Base-by-base conservation (phyloP, 1,284 basidiomycete species). In the Ustilago curta region DNA sequence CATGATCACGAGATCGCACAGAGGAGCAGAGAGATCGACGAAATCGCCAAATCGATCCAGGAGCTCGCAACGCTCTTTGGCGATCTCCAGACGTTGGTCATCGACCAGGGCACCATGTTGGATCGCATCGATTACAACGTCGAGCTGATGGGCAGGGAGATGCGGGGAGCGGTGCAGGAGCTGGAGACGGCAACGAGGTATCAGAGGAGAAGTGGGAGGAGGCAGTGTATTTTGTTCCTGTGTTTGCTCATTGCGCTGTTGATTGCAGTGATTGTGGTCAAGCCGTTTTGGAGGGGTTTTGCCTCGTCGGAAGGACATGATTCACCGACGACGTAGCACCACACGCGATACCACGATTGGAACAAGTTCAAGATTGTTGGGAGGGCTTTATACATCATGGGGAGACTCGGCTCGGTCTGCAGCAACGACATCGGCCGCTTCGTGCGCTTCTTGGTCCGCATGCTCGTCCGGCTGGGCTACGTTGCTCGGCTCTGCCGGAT, bases 51-150 rank as follows among this genome's bases (percentile, higher is more conserved):
- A 74, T 95, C 92, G 14, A 99, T 99, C 78, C 89, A 92, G 37
- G 90, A 91, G 51, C 89, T 99, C 23, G 95, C 95, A 1, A 94
- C 96, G 81, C 89, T 99, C 45, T 99, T 99, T 88, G 93, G 95
- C 79, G 97, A 99, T 83, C 88, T 99, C 42, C 92, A 91, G 23
- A 90, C 89, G 42, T 89, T 99, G 67, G 94, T 99, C 60, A 97
- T 99, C 73, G 97, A 99, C 85, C 97, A 99, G 84, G 97, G 97
- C 12, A 97, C 96, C 9, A 89, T 99, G 57, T 88, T 99, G 61
- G 97, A 99, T 86, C 93, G 93, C 43, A 90, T 99, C 61, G 97
- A 99, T 86, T 99, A 94, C 86, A 99, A 99, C 84, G 93, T 99
- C 60, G 94, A 98, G 84, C 91, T 93, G 85, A 94, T 95, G 21